Evolutionary conservation across 2,329 filamentous ascomycete genomes (phyloP).

Genomic region (Myriosclerotinia scirpicola): DNA sequence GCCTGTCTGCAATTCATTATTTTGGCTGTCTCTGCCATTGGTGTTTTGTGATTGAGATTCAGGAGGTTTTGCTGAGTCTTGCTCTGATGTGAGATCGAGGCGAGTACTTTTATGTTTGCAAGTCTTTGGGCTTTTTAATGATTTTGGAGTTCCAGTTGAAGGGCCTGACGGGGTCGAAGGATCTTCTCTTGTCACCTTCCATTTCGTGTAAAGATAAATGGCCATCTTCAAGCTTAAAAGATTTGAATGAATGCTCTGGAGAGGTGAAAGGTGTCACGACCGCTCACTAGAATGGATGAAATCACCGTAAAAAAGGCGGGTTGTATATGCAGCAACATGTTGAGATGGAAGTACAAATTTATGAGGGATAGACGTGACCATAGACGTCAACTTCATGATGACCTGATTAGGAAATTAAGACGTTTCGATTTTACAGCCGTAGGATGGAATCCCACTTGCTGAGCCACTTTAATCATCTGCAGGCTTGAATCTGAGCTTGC

Average conservation of each 20-base stretch:
- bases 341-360: background rate
- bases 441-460: background rate
- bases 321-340: background rate
- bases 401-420: constrained; percentile 2
- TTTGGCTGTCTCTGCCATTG: background rate
- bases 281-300: background rate
- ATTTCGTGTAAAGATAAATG: constrained; percentile 16
- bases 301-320: background rate
- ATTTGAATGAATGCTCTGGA: background rate
- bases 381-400: background rate
- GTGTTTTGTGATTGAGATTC: background rate
- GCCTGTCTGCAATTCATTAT: background rate
- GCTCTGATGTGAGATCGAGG: background rate
- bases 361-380: background rate
- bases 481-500: background rate
- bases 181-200: constrained; percentile 8
- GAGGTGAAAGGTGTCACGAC: background rate
- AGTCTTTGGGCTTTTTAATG: background rate
- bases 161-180: background rate
- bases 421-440: background rate
- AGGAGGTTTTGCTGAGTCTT: background rate
- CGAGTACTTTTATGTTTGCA: constrained; percentile 15
- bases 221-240: background rate
- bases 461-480: background rate
- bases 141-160: background rate